A percentile compares a stretch with the other conserved stretches of the same genome.
These are phyloP conservation scores for Leccinum subgranulosum DNA, from an alignment of 768 basidiomycete species.

Conservation along the genomic window DNA sequence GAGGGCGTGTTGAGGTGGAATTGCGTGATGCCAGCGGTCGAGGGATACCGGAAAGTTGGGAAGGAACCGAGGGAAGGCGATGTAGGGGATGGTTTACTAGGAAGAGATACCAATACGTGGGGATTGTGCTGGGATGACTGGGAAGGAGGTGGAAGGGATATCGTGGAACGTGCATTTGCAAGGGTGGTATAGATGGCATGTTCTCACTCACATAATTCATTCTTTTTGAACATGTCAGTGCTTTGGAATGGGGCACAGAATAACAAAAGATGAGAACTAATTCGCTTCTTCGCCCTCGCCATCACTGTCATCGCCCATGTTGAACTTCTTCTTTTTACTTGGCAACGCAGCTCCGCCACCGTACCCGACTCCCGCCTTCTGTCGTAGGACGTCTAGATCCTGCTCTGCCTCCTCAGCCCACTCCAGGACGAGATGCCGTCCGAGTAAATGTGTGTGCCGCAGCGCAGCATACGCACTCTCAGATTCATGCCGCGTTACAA, in stretches of 20 bases:
- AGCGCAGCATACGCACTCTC: constrained; percentile 84
- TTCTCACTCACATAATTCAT: not conserved
- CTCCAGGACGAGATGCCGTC: constrained; percentile 90
- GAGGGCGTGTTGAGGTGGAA: constrained; percentile 44
- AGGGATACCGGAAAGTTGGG: constrained; percentile 29
- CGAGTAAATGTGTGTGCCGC: constrained; percentile 92
- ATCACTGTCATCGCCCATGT: constrained; percentile 43
- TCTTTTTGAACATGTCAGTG: not conserved
- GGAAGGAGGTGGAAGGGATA: constrained; percentile 33
- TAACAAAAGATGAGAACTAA: not conserved
- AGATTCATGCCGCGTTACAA: constrained; percentile 85
- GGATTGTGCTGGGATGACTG: constrained; percentile 43
- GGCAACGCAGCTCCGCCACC: constrained; percentile 68
- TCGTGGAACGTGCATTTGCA: constrained; percentile 23
- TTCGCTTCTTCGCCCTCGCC: constrained; percentile 31
- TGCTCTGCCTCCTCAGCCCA: constrained; percentile 87
- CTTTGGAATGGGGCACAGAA: not conserved
- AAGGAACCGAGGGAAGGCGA: constrained; percentile 21
- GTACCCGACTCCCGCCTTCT: constrained; percentile 77
- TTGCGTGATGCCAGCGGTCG: constrained; percentile 29
- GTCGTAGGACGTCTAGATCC: constrained; percentile 71
- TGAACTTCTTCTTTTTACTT: constrained; percentile 71
- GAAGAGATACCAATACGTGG: constrained; percentile 34
- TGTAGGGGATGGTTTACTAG: constrained; percentile 22
- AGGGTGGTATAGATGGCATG: constrained; percentile 4